Evolutionary conservation across 805 yeast genomes (phyloP).

Genomic region (Starmerella geochares): DNA sequence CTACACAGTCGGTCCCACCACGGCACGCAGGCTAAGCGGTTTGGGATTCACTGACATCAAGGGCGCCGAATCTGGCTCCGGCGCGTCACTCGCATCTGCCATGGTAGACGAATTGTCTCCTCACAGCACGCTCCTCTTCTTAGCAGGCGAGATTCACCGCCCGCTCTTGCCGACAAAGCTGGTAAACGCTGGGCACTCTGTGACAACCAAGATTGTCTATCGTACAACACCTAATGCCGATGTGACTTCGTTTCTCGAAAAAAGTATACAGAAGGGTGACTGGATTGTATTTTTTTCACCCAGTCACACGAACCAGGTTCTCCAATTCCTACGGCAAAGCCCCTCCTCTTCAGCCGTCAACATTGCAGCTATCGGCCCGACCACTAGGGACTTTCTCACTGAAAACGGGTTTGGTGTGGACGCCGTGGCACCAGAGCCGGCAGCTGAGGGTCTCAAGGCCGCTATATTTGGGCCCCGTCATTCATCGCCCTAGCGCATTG

Average conservation of each 20-base stretch:
- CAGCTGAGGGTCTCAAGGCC: conserved; percentile 46
- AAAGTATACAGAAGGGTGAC: conserved; percentile 25
- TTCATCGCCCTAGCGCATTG: no score
- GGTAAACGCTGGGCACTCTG: conserved; percentile 34
- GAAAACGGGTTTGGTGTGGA: conserved; percentile 46
- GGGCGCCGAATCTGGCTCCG: conserved; percentile 79
- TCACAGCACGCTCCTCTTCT: conserved; percentile 39
- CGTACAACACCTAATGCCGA: conserved; percentile 48
- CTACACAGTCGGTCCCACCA: conserved; percentile 89
- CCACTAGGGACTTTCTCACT: conserved; percentile 56
- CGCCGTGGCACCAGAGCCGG: conserved; percentile 63
- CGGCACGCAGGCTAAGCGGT: conserved; percentile 45
- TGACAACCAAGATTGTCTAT: conserved; percentile 58
- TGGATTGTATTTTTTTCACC: conserved; percentile 91
- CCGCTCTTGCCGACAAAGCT: conserved; percentile 68
- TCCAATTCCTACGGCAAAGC: conserved; percentile 38
- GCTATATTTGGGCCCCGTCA: conserved; percentile 34
- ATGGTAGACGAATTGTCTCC: conserved; percentile 35
- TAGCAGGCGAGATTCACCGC: conserved; percentile 78
- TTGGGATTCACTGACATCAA: conserved; percentile 58
- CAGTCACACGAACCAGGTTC: conserved; percentile 65
- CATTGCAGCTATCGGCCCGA: conserved; percentile 86
- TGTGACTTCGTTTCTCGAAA: conserved; percentile 33
- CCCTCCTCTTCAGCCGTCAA: conserved; percentile 29
- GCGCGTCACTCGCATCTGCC: conserved; percentile 54